These are phyloP conservation scores for Colletotrichum paranaense DNA, from an alignment of 2,329 filamentous ascomycete genomes.

Conservation along the genomic window DNA sequence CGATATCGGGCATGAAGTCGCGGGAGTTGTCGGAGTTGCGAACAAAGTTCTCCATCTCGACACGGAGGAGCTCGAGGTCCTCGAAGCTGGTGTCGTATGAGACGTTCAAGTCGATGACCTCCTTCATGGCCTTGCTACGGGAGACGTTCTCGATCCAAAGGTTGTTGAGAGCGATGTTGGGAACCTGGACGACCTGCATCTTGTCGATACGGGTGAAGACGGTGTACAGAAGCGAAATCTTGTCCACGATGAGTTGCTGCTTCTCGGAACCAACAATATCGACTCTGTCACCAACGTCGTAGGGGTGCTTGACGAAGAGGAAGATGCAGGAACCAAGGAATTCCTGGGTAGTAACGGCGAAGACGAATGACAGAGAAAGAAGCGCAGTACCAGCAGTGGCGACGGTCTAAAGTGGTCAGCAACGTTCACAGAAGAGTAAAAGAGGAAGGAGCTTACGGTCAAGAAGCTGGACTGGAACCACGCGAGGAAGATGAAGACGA, in stretches of 20 bases:
- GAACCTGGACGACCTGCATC: conserved; percentile 82
- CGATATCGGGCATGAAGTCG: conserved; percentile 89
- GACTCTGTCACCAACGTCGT: conserved; percentile 93
- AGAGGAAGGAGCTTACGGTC: conserved; percentile 57
- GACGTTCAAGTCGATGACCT: conserved; percentile 82
- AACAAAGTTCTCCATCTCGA: conserved; percentile 89
- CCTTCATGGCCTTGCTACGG: conserved; percentile 91
- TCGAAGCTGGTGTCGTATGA: conserved; percentile 90
- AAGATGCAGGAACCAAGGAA: conserved; percentile 99
- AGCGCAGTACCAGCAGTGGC: conserved; percentile 92
- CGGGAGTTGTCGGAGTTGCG: conserved; percentile 84
- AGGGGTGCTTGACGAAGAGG: conserved; percentile 98
- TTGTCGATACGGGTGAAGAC: conserved; percentile 84
- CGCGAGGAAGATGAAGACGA: conserved; percentile 79
- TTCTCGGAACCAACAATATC: conserved; percentile 73
- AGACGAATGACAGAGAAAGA: conserved; percentile 96
- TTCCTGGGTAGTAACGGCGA: conserved; percentile 91
- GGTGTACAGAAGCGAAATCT: conserved; percentile 93
- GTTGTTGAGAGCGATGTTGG: conserved; percentile 91
- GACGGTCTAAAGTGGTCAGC: conserved; percentile 67
- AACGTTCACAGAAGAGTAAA: neutral
- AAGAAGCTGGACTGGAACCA: conserved; percentile 38
- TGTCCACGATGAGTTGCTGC: conserved; percentile 84
- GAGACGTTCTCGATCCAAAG: conserved; percentile 97
- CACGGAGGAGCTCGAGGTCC: conserved; percentile 85